These are phyloP conservation scores for Pseudomonodictys pantanalensis DNA, from an alignment of 495 filamentous ascomycete genomes.

Conservation along the genomic window DNA sequence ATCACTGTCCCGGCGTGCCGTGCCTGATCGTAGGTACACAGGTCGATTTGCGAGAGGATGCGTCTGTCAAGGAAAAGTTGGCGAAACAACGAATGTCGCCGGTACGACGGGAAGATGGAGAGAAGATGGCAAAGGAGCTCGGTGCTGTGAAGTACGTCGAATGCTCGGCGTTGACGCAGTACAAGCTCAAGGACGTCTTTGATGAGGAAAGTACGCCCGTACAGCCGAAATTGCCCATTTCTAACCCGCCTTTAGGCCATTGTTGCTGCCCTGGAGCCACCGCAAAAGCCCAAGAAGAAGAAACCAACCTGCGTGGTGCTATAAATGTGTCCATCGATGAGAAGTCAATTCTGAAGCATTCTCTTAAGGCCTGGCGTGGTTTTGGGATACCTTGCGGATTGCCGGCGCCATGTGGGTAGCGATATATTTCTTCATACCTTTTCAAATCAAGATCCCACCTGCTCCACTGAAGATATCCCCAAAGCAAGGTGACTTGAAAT, in stretches of 20 bases:
- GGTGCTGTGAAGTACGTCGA: conserved; percentile 98
- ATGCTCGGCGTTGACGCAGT: conserved; percentile 96
- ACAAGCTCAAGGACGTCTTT: conserved; percentile 98
- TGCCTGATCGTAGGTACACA: conserved; percentile 98
- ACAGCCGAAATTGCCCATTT: background rate
- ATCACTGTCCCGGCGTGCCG: conserved; percentile 96
- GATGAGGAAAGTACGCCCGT: conserved; percentile 72
- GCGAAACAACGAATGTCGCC: conserved; percentile 93
- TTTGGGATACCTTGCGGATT: conserved; percentile 35
- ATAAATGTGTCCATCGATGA: background rate
- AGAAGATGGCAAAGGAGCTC: conserved; percentile 92
- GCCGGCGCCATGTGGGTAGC: conserved; percentile 36
- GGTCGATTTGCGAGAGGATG: conserved; percentile 90
- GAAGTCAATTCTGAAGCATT: conserved; percentile 7
- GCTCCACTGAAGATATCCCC: no score
- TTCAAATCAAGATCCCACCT: no score
- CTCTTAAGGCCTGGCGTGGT: conserved; percentile 17
- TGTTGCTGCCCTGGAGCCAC: conserved; percentile 45
- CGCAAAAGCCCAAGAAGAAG: conserved; percentile 23
- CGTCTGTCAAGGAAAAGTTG: conserved; percentile 84
- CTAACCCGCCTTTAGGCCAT: conserved; percentile 38
- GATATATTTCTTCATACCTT: conserved; percentile 22
- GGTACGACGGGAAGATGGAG: conserved; percentile 86
- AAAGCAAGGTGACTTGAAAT: no score
- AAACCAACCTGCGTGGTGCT: conserved; percentile 19